Evolutionary conservation across 2,329 filamentous ascomycete species (phyloP), one percentile per base, ranked within the genome.

Genomic region (Corinectria fuckeliana): DNA sequence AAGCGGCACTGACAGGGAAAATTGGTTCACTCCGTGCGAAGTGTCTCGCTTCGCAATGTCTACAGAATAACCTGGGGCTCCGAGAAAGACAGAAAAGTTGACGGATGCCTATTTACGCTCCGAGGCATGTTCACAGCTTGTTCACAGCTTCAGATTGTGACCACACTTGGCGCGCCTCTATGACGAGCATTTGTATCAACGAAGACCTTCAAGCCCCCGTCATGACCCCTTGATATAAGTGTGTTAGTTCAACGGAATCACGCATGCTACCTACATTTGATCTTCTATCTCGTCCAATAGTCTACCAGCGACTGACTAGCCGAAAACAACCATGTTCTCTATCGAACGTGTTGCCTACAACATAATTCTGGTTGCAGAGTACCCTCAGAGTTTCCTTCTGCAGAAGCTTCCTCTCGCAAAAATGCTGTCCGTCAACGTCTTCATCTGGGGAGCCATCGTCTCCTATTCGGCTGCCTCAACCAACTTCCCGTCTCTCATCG

Each of bases 391-490:
- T 0, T 70, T 79, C 8, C 68, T 84, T 11, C 70, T 84, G 10
- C 78, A 80, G 39, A 78, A 79, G 7, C 64, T 83, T 7, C 80
- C 80, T 0, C 63, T 80, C 1, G 80, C 75, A 3, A 81, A 80
- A 57, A 79, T 77, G 52, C 71, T 83, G 5, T 73, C 77, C 4
- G 69, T 61, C 55, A 81, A 80, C 60, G 55, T 80, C 30, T 75
- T 80, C 32, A 71, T 74, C 41, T 81, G 80, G 81, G 79, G 78
- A 0, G 67, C 69, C 2, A 71, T 79, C 0, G 70, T 80, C 1
- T 69, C 72, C 3, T 72, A 68, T 28, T 71, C 72, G 2, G 72
- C 72, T 0, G 71, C 75, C 1, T 75, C 76, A 36, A 75, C 69
- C 34, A 77, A 76, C 49, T 82, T 77, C 34, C 75, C 69, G 0